Evolutionary conservation across 2,329 filamentous ascomycete species (phyloP).

Genomic region (Talaromyces sp.): DNA sequence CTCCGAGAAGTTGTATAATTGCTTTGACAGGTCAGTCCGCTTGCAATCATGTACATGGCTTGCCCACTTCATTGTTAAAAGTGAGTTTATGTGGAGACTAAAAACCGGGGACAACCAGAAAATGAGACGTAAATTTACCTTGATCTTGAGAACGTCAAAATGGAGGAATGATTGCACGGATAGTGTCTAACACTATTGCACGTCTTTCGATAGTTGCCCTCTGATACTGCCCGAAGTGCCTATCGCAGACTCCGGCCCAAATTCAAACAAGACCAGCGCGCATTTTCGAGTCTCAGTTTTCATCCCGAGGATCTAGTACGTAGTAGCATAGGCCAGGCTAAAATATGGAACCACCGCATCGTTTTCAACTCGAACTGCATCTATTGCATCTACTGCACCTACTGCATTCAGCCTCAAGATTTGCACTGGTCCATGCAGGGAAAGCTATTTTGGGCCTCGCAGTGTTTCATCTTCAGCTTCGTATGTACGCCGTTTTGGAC

Average conservation of each 20-base stretch:
- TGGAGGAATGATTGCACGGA: background rate
- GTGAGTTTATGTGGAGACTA: background rate
- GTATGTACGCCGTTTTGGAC: background rate
- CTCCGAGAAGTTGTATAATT: background rate
- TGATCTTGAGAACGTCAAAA: background rate
- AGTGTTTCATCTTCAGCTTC: conserved; percentile 13
- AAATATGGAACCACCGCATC: background rate
- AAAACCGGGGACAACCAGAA: background rate
- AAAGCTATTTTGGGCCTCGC: background rate
- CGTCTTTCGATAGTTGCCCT: background rate
- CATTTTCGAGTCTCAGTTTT: background rate
- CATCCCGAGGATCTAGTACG: background rate
- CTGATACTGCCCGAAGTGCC: background rate
- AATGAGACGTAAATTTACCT: background rate
- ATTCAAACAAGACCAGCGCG: background rate
- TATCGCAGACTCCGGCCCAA: background rate
- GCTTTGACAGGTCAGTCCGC: background rate
- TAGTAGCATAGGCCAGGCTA: background rate
- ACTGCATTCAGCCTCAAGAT: conserved; percentile 2
- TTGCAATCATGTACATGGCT: background rate
- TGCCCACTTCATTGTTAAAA: background rate
- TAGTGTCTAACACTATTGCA: background rate
- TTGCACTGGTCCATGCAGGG: background rate
- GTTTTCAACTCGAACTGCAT: background rate
- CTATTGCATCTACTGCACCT: background rate